Evolutionary conservation across 139 green algal species (phyloP).

Genomic region (Coelastrella sp.): DNA sequence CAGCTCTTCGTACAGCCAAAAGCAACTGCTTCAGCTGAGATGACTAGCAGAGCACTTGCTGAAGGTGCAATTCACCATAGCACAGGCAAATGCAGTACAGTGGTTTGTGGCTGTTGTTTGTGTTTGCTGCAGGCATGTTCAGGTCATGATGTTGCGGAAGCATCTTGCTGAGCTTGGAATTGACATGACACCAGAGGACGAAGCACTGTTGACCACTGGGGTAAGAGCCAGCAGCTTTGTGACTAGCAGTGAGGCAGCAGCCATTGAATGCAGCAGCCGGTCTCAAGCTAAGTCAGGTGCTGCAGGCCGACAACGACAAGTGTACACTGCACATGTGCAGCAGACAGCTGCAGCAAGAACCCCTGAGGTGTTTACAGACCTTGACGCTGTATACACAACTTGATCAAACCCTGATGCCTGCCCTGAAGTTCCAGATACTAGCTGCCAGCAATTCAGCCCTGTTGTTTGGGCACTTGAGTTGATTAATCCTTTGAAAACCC

Average conservation of each 20-base stretch:
- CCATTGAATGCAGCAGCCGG: neutral
- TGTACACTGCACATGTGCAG: too few relatives aligned
- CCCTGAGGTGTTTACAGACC: too few relatives aligned
- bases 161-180: slow-evolving; percentile 18
- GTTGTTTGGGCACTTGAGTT: too few relatives aligned
- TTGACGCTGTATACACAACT: too few relatives aligned
- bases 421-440: too few relatives aligned
- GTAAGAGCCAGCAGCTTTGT: slow-evolving; percentile 9
- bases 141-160: slow-evolving; percentile 7
- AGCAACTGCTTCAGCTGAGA: neutral
- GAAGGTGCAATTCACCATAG: neutral
- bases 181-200: slow-evolving; percentile 9
- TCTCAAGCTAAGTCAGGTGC: neutral
- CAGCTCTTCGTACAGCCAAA: neutral
- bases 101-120: too few relatives aligned
- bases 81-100: too few relatives aligned
- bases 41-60: neutral
- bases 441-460: too few relatives aligned
- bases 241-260: neutral
- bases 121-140: slow-evolving; percentile 23
- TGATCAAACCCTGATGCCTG: too few relatives aligned
- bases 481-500: neutral
- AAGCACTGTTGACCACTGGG: neutral
- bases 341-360: too few relatives aligned
- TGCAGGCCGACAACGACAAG: too few relatives aligned